Evolutionary conservation across 2,329 filamentous ascomycete genomes (phyloP), one percentile per base, ranked within the genome.

Genomic region (Colletotrichum acutatum): DNA sequence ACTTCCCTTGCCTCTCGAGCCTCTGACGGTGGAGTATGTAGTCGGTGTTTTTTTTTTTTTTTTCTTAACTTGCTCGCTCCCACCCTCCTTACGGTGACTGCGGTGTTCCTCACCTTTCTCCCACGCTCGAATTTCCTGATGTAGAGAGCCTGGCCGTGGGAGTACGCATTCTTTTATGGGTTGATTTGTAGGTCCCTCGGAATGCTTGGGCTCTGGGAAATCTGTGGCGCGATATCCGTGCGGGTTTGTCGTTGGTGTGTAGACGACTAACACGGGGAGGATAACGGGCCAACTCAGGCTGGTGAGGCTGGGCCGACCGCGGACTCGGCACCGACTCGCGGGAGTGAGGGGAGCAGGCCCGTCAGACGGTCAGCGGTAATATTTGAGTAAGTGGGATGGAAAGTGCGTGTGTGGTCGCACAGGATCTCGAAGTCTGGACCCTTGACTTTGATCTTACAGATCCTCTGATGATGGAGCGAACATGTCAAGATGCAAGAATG

Each of bases 1-100:
- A 83, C 71, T 62, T 72, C 68, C 71, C 71, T 63, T 62, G 71
- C 71, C 62, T 72, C 59, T 68, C 68, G 62, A 74, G 68, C 62
- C 68, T 71, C 68, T 66, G 62, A 62, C 68, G 62, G 71, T 74
- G 71, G 71, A 68, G 68, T 64, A 53, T 60, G 37, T 42, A 42
- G 37, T 42, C 37, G 37, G 37, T 19, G 42, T 58, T n/a, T 57
- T n/a, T 19, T 11, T 42, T 5, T 42, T 42, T 70, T 52, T 37
- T 53, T 42, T 42, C 66, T 52, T 37, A 52, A 74, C 32, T 42
- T 56, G 62, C 62, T 56, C 32, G 49, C 62, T 74, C 64, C 74
- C 71, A 72, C 74, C 74, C 65, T 72, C 71, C 67, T 60, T 58
- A 26, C 52, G 58, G 37, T 58, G 53, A 26, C 22, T 46, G 22